phyloP scores from a whole-genome alignment of 805 yeast genomes.

The Ogataea neopini region DNA sequence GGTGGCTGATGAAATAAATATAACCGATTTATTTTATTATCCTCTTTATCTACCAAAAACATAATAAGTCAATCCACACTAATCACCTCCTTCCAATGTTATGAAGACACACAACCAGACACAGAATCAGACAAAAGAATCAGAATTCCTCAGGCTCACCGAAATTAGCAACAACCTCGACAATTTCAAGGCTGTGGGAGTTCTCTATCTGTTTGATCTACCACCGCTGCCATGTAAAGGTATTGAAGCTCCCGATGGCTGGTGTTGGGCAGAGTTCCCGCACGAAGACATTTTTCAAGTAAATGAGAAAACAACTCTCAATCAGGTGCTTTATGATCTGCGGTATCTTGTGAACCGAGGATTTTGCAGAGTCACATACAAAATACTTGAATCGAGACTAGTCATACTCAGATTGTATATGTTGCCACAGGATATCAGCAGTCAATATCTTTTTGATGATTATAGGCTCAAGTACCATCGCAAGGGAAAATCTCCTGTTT shows the following conservation, averaged over 20 bases:
- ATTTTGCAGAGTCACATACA: constrained; percentile 48
- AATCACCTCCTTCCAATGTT: too few relatives aligned
- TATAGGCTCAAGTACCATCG: constrained; percentile 37
- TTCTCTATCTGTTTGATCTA: constrained; percentile 42
- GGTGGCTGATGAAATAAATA: background rate
- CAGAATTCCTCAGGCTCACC: constrained; percentile 12
- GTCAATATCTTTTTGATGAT: constrained; percentile 33
- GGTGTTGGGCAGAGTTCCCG: constrained; percentile 61
- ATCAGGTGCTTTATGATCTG: constrained; percentile 38
- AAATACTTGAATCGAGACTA: constrained; percentile 24
- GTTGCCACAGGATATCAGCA: constrained; percentile 46
- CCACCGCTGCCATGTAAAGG: constrained; percentile 45
- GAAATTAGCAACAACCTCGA: constrained; percentile 41
- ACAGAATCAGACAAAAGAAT: too few relatives aligned
- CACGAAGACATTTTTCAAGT: constrained; percentile 22
- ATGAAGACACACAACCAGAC: too few relatives aligned
- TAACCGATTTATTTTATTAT: too few relatives aligned
- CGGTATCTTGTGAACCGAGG: constrained; percentile 45
- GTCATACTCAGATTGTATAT: constrained; percentile 46
- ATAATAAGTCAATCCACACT: too few relatives aligned
- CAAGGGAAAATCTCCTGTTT: constrained; percentile 35
- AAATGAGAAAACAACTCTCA: constrained; percentile 2
- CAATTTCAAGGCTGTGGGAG: constrained; percentile 49
- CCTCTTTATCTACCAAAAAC: too few relatives aligned
- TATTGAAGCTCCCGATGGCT: constrained; percentile 41